Conservation (phyloP, 306 rosid species). For the cucumber (Cucumis sativus) region DNA sequence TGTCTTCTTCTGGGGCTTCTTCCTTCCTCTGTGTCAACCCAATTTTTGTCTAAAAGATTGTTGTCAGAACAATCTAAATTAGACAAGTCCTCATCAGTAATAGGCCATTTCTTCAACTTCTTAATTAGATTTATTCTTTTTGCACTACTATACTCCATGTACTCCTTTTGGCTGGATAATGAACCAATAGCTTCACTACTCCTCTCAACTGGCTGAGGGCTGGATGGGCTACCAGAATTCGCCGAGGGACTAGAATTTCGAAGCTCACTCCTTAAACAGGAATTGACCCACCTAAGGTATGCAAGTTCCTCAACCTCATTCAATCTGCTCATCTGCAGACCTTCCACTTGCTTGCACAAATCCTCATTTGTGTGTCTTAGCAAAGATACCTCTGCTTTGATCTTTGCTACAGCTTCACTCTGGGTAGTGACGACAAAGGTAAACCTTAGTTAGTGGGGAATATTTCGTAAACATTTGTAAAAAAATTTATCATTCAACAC, state of each 20-base stretch:
- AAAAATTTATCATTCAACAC: not conserved
- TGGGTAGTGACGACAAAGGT: constrained; percentile 14
- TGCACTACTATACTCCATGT: constrained; percentile 26
- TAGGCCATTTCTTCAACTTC: constrained; percentile 77
- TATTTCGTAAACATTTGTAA: not conserved
- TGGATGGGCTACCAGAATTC: constrained; percentile 42
- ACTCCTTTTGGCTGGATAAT: constrained; percentile 35
- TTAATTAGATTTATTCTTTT: constrained; percentile 50
- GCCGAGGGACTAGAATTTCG: constrained; percentile 47
- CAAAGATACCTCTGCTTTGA: constrained; percentile 80
- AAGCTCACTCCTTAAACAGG: constrained; percentile 76
- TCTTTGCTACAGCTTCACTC: constrained; percentile 67
- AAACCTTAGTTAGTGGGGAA: not conserved
- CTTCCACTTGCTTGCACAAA: constrained; percentile 91
- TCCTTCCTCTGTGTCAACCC: constrained; percentile 46
- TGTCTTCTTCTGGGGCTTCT: constrained; percentile 82
- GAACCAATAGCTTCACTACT: constrained; percentile 37
- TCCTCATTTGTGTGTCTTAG: constrained; percentile 79
- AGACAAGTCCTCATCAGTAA: constrained; percentile 40
- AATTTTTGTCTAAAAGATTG: constrained; percentile 30
- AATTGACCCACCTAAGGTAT: constrained; percentile 93
- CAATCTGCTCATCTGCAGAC: constrained; percentile 76
- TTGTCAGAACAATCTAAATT: constrained; percentile 43
- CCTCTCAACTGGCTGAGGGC: constrained; percentile 38
- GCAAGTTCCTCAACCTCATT: constrained; percentile 98